phyloP scores from a whole-genome alignment of 352 stramenopile genomes.

The Globisporangium parvum region DNA sequence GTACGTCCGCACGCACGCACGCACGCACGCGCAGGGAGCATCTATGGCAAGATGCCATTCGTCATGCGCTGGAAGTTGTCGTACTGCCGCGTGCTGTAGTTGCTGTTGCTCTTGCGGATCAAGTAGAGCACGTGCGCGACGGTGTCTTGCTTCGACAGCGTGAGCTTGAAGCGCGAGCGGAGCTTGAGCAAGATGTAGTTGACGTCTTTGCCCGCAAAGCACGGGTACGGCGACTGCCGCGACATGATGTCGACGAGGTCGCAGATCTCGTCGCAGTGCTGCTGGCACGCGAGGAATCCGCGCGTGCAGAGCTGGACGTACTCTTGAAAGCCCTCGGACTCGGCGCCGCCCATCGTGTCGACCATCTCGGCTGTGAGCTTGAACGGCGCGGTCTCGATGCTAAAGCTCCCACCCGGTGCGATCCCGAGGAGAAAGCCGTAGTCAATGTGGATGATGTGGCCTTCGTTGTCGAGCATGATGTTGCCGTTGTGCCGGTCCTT shows the following conservation, averaged over 20 bases:
- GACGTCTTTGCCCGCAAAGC: slow-evolving; percentile 87
- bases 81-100: slow-evolving; percentile 91
- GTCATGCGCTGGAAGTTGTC: slow-evolving; percentile 94
- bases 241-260: slow-evolving; percentile 97
- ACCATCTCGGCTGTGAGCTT: slow-evolving; percentile 99
- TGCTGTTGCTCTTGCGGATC: slow-evolving; percentile 90
- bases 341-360: slow-evolving; percentile 93
- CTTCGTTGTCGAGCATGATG: slow-evolving; percentile 98
- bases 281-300: slow-evolving; percentile 95
- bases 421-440: slow-evolving; percentile 99
- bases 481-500: slow-evolving; percentile 99
- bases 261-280: slow-evolving; percentile 93
- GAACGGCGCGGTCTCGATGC: slow-evolving; percentile 98
- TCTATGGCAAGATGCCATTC: slow-evolving; percentile 88
- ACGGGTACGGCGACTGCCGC: slow-evolving; percentile 94
- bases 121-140: slow-evolving; percentile 89
- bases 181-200: slow-evolving; percentile 84
- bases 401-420: slow-evolving; percentile 97
- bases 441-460: slow-evolving; percentile 99
- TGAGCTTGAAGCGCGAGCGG: slow-evolving; percentile 84
- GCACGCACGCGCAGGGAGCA: no score
- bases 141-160: slow-evolving; percentile 83
- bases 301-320: slow-evolving; percentile 97
- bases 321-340: slow-evolving; percentile 91
- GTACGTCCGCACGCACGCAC: no score